Evolutionary conservation across 768 basidiomycete species (phyloP), one percentile per base, ranked within the genome.

Genomic region (Pulveroboletus ravenelii): DNA sequence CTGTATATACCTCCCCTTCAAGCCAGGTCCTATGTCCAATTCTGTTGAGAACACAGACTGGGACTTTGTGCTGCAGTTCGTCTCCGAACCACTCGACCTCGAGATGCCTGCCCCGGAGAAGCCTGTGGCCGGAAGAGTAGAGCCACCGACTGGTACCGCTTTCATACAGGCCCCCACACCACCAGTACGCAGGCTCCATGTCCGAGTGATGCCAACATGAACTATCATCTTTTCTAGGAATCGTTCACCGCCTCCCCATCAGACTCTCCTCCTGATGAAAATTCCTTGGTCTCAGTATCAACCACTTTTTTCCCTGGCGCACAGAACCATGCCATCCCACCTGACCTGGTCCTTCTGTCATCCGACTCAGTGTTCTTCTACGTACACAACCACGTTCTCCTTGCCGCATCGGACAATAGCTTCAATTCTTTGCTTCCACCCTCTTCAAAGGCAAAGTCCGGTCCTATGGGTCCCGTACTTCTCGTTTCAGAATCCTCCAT

Each of bases 311-410:
- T 78, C 60, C 87, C 89, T 3, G 81, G 79, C 34, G 81, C 85
- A 3, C 78, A 81, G 51, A 76, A 78, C 53, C 72, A 78, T 32
- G 59, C 77, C 0, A 63, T 75, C n/a, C 73, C 75, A 1, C 80
- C 85, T 1, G 85, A 92, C 62, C 57, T 81, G 39, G 74, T 85
- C 57, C 69, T 89, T 44, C 70, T 89, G 48, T 83, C 87, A 3
- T 75, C 81, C 27, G 90, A 93, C 61, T 77, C 78, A 15, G 87
- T 93, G 36, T 89, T 89, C 68, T 93, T 93, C 75, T 91, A 91
- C 61, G 84, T 84, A 6, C 87, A 91, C 64, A 71, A 74, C 0
- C 71, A 79, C 38, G 59, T 80, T 45, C 70, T 92, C 38, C 73
- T 85, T 31, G 61, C 68, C 3, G 75, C 73, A 10, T 92, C 90